phyloP scores from a whole-genome alignment of 345 rosid species.

The Syzygium aromaticum region DNA sequence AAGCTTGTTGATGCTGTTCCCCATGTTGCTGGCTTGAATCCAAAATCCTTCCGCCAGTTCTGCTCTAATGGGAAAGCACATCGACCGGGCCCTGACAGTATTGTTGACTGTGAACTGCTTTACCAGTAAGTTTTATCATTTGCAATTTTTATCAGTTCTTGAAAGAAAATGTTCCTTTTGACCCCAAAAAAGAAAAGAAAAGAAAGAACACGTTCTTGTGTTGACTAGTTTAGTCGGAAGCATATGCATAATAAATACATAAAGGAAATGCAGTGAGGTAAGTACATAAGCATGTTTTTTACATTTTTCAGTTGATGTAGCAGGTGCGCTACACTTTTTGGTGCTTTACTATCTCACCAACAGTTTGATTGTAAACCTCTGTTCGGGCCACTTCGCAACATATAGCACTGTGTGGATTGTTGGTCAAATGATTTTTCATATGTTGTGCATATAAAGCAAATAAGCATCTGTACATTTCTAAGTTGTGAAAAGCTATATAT shows the following conservation, averaged over 20 bases:
- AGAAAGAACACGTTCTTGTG: neutral
- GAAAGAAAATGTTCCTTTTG: neutral
- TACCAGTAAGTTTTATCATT: constrained; percentile 59
- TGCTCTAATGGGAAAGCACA: constrained; percentile 72
- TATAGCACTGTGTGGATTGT: neutral
- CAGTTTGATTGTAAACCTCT: neutral
- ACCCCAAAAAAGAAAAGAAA: too few relatives aligned
- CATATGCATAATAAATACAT: neutral
- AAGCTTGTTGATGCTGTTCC: constrained; percentile 89
- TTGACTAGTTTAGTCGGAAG: neutral
- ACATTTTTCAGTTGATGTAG: neutral
- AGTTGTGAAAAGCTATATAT: neutral
- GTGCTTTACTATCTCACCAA: neutral
- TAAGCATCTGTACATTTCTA: neutral
- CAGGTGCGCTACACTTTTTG: neutral
- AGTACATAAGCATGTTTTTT: neutral
- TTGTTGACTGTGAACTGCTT: constrained; percentile 89
- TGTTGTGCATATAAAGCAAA: neutral
- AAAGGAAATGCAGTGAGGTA: neutral
- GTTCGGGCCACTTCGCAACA: neutral
- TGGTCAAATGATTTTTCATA: neutral
- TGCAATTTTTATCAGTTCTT: neutral
- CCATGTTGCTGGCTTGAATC: constrained; percentile 91
- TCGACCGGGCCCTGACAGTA: constrained; percentile 92
- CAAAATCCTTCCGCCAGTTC: constrained; percentile 89